phyloP scores from a whole-genome alignment of 2,329 filamentous ascomycete species.

The Epichloe sp. region DNA sequence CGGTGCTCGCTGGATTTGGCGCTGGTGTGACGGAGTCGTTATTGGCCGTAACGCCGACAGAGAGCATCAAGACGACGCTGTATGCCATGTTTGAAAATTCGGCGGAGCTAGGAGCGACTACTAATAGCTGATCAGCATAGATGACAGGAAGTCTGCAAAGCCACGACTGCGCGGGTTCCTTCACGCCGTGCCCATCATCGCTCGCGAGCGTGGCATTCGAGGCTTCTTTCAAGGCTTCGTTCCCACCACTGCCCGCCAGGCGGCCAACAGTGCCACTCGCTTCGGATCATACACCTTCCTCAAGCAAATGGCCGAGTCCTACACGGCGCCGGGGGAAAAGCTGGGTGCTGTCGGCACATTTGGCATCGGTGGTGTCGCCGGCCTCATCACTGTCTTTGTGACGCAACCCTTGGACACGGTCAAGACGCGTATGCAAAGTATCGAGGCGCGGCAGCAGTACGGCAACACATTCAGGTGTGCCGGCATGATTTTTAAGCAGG shows the following conservation, averaged over 20 bases:
- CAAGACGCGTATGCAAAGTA: conserved; percentile 96
- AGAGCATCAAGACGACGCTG: conserved; percentile 96
- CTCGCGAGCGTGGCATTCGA: conserved; percentile 70
- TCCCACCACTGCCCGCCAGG: conserved; percentile 86
- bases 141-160: conserved; percentile 77
- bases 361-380: conserved; percentile 76
- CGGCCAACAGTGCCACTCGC: conserved; percentile 82
- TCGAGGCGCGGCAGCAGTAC: conserved; percentile 69
- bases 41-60: conserved; percentile 88
- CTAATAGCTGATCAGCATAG: conserved; percentile 48
- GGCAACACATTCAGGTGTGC: conserved; percentile 82
- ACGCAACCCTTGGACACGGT: conserved; percentile 75
- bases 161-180: conserved; percentile 87
- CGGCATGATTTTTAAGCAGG: conserved; percentile 69
- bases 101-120: not conserved
- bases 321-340: conserved; percentile 94
- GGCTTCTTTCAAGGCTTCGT: conserved; percentile 97
- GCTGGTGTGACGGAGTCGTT: conserved; percentile 90
- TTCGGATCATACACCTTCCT: conserved; percentile 86
- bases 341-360: conserved; percentile 80
- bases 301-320: conserved; percentile 82
- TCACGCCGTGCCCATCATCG: conserved; percentile 78
- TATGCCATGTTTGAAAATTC: conserved; percentile 16
- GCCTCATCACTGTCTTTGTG: conserved; percentile 77
- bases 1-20: conserved; percentile 86